phyloP scores from a whole-genome alignment of 306 rosid species.

The Geum urbanum region DNA sequence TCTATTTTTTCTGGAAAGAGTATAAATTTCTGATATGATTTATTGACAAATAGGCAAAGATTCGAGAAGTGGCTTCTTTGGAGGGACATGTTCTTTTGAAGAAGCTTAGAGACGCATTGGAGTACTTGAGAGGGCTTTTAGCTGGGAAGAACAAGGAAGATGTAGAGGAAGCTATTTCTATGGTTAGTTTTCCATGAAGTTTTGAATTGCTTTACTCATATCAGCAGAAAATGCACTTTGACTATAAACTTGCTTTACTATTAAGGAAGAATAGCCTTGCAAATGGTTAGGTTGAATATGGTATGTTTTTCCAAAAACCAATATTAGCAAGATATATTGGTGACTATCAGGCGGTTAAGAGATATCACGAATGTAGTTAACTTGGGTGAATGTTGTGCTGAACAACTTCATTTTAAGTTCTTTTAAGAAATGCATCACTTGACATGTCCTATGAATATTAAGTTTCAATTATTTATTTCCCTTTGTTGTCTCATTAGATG shows the following conservation, averaged over 20 bases:
- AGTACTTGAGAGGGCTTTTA: constrained; percentile 66
- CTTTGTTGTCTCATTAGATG: background rate
- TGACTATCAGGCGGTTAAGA: too few relatives aligned
- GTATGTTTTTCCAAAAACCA: background rate
- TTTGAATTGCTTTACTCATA: constrained; percentile 17
- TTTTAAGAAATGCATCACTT: background rate
- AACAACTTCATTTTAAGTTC: background rate
- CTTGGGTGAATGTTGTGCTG: background rate
- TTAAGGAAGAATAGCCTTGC: background rate
- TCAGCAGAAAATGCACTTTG: background rate
- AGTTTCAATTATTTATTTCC: background rate
- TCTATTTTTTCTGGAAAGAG: too few relatives aligned
- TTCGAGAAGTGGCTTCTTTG: constrained; percentile 86
- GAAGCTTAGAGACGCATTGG: constrained; percentile 94
- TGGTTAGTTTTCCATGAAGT: constrained; percentile 57
- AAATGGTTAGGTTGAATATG: background rate
- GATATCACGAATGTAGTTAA: too few relatives aligned
- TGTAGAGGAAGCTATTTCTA: constrained; percentile 92
- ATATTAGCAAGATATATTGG: background rate
- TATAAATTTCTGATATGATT: too few relatives aligned
- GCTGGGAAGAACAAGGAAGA: constrained; percentile 82
- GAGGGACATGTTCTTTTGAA: constrained; percentile 97
- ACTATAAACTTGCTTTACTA: background rate
- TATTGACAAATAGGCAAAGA: constrained; percentile 76
- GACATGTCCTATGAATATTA: background rate